Conservation (phyloP, 805 yeast species). For the Cyberlindnera lachancei region DNA sequence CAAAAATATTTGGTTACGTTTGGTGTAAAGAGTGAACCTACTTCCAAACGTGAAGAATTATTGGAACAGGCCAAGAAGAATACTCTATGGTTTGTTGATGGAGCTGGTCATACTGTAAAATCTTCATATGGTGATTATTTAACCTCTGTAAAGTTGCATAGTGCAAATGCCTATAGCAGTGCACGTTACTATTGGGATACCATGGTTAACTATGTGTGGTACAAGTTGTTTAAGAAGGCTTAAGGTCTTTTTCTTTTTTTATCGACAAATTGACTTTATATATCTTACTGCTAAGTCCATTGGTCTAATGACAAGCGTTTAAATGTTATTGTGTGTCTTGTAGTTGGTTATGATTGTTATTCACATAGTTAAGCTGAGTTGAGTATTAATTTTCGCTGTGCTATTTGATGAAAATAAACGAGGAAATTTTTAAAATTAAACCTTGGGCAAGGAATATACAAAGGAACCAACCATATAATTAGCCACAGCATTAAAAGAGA, state of each 20-base stretch:
- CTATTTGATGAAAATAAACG: too few relatives aligned
- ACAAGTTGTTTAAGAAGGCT: conserved; percentile 1
- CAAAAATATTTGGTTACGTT: conserved; percentile 32
- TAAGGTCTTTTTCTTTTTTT: not conserved
- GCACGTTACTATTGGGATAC: conserved; percentile 3
- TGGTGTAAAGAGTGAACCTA: conserved; percentile 29
- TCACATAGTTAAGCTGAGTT: too few relatives aligned
- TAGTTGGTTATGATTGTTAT: too few relatives aligned
- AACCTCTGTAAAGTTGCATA: conserved; percentile 6
- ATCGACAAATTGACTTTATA: too few relatives aligned
- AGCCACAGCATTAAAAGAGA: too few relatives aligned
- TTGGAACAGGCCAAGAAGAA: conserved; percentile 33
- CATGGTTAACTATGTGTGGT: conserved; percentile 7
- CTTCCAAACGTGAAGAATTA: conserved; percentile 28
- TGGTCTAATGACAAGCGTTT: too few relatives aligned
- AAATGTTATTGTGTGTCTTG: too few relatives aligned
- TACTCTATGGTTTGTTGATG: conserved; percentile 31
- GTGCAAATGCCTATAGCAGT: conserved; percentile 6
- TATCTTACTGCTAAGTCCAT: too few relatives aligned
- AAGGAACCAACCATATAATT: too few relatives aligned
- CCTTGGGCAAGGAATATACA: too few relatives aligned
- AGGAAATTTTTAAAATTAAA: too few relatives aligned
- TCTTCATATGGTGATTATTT: not conserved
- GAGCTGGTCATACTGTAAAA: conserved; percentile 10
- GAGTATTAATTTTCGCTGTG: too few relatives aligned